phyloP scores from a whole-genome alignment of 306 rosid genomes.

The Alnus glutinosa region DNA sequence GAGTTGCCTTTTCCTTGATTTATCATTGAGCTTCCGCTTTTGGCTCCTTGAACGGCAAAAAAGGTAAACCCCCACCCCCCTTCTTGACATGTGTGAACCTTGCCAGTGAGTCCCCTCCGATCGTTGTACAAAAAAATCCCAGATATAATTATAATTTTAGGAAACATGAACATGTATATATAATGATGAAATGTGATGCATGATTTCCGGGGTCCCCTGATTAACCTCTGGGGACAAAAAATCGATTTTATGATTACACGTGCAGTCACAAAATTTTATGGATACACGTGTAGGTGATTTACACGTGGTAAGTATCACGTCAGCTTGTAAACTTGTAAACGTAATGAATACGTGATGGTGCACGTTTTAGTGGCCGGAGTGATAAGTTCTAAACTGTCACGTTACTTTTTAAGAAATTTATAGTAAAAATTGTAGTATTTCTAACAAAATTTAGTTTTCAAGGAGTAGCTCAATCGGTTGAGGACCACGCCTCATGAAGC shows the following conservation, averaged over 20 bases:
- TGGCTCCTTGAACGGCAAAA: slow-evolving; percentile 19
- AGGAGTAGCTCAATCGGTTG: too few relatives aligned
- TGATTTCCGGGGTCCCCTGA: background rate
- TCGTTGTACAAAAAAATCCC: slow-evolving; percentile 10
- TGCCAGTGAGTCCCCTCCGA: slow-evolving; percentile 12
- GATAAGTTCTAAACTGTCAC: too few relatives aligned
- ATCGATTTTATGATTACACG: background rate
- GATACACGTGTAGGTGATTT: too few relatives aligned
- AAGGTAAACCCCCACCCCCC: slow-evolving; percentile 1
- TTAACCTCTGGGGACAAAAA: background rate
- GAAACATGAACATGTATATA: background rate
- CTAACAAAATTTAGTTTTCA: too few relatives aligned
- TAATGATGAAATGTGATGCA: background rate
- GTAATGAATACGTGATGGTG: too few relatives aligned
- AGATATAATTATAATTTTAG: background rate
- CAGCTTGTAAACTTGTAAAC: too few relatives aligned
- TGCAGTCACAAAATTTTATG: background rate
- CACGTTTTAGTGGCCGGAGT: too few relatives aligned
- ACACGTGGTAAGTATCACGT: too few relatives aligned
- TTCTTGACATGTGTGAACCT: slow-evolving; percentile 23
- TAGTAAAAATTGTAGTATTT: too few relatives aligned
- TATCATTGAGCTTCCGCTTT: slow-evolving; percentile 14
- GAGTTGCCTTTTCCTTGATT: slow-evolving; percentile 24
- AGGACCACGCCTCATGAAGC: too few relatives aligned
- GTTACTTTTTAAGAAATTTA: too few relatives aligned